Base-by-base conservation (phyloP, 2,329 filamentous ascomycete genomes). In the Cryoendolithus antarcticus region DNA sequence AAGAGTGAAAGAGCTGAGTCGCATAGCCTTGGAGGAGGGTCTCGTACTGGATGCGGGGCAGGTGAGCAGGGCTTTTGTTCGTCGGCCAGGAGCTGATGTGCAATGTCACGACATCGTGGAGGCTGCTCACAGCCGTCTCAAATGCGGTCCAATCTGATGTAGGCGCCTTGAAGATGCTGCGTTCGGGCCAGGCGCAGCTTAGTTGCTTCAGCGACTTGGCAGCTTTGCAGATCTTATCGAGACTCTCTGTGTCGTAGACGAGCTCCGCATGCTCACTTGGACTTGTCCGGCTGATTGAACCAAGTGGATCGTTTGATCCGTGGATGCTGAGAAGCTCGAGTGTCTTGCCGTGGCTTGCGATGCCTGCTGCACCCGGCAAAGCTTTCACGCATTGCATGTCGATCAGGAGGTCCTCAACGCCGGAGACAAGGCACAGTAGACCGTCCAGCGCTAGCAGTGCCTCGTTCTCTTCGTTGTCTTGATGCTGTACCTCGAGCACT, bases 1-100 rank as follows among this genome's bases (percentile, higher is more conserved):
- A 48, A 9, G 50, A 32, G 12, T 52, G 50, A 35, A 57, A 55
- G 0, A 48, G 33, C 8, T 51, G 39, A 24, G 52, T 47, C 3
- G 51, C 50, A n/a, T 53, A 33, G 10, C 43, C 44, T 33, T 52
- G 53, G 13, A 70, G 58, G 5, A 68, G 53, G 33, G 61, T 58
- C 45, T 68, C 64, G 48, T 69, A 70, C 9, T 66, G 55, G 39
- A 60, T 57, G 30, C 62, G 58, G 0, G 64, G 62, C 4, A 68
- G 52, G 24, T 61, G 55, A 33, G 61, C 47, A 19, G 52, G 52
- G 3, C 56, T 61, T 30, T 54, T 58, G 44, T 64, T 66, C 13
- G 48, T 65, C 4, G 67, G 67, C 63, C 66, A 70, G 4, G 62
- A 66, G 0, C 64, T 65, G 44, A 70, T 64, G 43, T 70, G 65